A percentile compares a stretch with the other conserved stretches of the same genome.
phyloP scores from a whole-genome alignment of 2,329 filamentous ascomycete genomes.

The Drechslerella dactyloides region DNA sequence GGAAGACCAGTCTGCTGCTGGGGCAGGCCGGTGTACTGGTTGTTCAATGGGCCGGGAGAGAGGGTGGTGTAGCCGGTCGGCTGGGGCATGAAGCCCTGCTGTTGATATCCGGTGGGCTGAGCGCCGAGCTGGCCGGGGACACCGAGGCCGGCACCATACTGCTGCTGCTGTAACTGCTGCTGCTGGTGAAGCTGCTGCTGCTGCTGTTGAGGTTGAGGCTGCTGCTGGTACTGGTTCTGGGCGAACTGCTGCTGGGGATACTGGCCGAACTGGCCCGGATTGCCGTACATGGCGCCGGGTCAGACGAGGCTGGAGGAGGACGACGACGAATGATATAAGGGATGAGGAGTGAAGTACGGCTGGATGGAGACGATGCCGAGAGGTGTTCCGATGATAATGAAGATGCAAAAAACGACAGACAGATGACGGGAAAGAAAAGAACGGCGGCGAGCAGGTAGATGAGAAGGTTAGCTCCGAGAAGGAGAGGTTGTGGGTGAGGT shows the following conservation, averaged over 20 bases:
- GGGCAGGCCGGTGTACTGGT: constrained; percentile 73
- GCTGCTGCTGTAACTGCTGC: constrained; percentile 54
- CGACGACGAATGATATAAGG: constrained; percentile 18
- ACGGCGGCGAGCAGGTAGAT: too few species aligned
- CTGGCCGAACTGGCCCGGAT: constrained; percentile 49
- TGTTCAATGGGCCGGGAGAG: constrained; percentile 63
- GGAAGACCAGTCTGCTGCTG: constrained; percentile 67
- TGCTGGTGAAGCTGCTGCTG: constrained; percentile 56
- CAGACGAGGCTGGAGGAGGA: constrained; percentile 56
- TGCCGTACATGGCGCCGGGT: constrained; percentile 45
- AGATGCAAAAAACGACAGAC: not conserved
- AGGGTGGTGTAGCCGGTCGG: constrained; percentile 63
- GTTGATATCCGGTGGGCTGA: constrained; percentile 65
- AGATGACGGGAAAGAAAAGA: too few species aligned
- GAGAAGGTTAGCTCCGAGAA: too few species aligned
- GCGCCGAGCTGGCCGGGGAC: constrained; percentile 61
- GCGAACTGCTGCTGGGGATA: constrained; percentile 49
- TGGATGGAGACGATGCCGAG: not conserved
- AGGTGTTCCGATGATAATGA: not conserved
- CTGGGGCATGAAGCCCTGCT: constrained; percentile 59
- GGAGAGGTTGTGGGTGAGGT: too few species aligned
- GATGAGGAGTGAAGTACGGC: not conserved
- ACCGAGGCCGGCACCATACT: constrained; percentile 60
- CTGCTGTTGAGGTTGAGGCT: constrained; percentile 45
- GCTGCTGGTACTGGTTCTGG: constrained; percentile 24